Evolutionary conservation across 345 rosid genomes (phyloP), one percentile per base, ranked within the genome.

Genomic region (Toxicodendron radicans): DNA sequence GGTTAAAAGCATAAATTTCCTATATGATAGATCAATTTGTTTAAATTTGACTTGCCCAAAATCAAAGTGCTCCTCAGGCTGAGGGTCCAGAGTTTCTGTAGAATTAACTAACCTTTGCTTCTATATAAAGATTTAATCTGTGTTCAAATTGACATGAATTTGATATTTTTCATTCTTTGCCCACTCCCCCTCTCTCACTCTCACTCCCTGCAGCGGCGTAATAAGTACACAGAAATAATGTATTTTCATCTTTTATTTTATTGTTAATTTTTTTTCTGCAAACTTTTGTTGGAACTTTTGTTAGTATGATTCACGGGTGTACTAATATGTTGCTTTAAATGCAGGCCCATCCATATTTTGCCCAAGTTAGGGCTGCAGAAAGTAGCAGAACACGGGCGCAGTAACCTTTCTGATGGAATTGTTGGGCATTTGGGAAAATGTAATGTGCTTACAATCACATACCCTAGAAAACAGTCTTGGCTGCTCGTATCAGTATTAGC

Each of bases 321-420:
- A 24, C 52, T 20, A 21, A 43, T 38, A 6, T 38, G 3, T 49
- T 64, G 21, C 9, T 43, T 46, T 43, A 12, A 27, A 1, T 57
- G 83, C 85, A 95, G 99, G 86, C 75, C 7, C 98, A 93, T 78
- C 81, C 93, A 12, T 95, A 91, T 81, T 91, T 93, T 68, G 85
- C 99, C 17, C 98, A 95, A 83, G 99, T 93, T 56, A 90, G 88
- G 75, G 96, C 98, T 79, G 97, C 99, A 17, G 99, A 95, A 79
- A 93, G 83, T 64, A 87, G 96, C 87, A 87, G 98, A 83, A 85
- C 86, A 86, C 83, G 96, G 73, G 78, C 80, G 59, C 83, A 89
- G 83, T 83, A 82, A 72, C 67, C 54, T 3, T 7, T 54, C 33
- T 4, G 51, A 58, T 7, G 46, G 56, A 23, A 30, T 58, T 38